phyloP scores from a whole-genome alignment of 208 protist genomes.

The Herpetomonas tarakana region DNA sequence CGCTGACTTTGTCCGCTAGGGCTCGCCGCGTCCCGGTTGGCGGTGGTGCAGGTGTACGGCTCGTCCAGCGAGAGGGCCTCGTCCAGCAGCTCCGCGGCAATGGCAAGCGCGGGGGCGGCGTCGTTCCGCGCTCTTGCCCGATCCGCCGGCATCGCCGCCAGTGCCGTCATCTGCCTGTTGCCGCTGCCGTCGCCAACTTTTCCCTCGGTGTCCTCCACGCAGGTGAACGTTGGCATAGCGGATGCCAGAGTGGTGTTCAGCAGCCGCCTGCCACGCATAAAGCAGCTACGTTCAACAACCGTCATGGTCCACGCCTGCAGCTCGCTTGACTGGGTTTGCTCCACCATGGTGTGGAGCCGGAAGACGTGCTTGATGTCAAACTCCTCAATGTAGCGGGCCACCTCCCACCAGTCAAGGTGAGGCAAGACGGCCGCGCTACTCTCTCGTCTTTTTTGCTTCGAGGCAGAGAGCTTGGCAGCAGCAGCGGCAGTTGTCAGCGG shows the following conservation, averaged over 20 bases:
- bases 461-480: background rate
- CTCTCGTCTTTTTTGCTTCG: too few species aligned
- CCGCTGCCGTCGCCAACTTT: background rate
- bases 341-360: background rate
- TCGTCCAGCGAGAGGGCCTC: background rate
- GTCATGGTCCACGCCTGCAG: background rate
- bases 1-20: background rate
- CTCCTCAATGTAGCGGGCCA: background rate
- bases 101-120: too few species aligned
- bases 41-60: background rate
- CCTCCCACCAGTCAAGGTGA: background rate
- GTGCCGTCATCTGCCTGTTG: too few species aligned
- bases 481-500: slow-evolving; percentile 10
- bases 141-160: too few species aligned
- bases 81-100: background rate
- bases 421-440: background rate
- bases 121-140: too few species aligned
- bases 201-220: background rate
- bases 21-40: background rate
- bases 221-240: background rate
- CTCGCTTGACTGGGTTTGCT: background rate
- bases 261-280: background rate
- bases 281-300: background rate
- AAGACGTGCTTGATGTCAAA: background rate
- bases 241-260: background rate